These are phyloP conservation scores for Ichthyophonus hoferi DNA, from an alignment of 208 protist genomes.

Conservation along the genomic window DNA sequence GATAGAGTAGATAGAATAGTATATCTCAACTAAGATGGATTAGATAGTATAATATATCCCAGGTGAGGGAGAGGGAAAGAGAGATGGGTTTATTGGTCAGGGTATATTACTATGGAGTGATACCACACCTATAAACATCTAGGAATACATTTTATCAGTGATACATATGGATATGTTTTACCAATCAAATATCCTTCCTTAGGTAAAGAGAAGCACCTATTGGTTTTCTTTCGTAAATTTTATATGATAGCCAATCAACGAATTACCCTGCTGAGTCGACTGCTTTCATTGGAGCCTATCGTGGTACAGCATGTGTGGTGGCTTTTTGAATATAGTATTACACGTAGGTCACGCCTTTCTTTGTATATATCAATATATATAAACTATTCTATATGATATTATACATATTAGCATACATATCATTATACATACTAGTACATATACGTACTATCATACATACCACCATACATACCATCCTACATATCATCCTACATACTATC, in stretches of 20 bases:
- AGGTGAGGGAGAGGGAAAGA: too few relatives aligned
- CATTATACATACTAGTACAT: background rate
- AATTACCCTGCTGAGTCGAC: background rate
- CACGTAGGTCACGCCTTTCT: background rate
- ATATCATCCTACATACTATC: background rate
- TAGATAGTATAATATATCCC: too few relatives aligned
- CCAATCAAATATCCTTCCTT: too few relatives aligned
- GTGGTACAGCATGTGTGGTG: background rate
- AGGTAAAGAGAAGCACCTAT: background rate
- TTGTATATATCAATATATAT: background rate
- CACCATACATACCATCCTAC: background rate
- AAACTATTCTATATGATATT: background rate
- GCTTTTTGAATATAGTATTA: background rate
- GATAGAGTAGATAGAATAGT: too few relatives aligned
- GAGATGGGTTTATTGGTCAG: too few relatives aligned
- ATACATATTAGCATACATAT: background rate
- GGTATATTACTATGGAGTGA: too few relatives aligned
- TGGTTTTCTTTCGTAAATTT: background rate
- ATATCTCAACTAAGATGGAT: too few relatives aligned
- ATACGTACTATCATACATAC: background rate
- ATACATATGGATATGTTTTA: too few relatives aligned
- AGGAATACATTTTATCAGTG: too few relatives aligned
- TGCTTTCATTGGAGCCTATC: background rate
- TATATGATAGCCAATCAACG: background rate
- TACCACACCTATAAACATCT: too few relatives aligned